Base-by-base conservation (phyloP, 768 basidiomycete genomes). In the Russula compacta region DNA sequence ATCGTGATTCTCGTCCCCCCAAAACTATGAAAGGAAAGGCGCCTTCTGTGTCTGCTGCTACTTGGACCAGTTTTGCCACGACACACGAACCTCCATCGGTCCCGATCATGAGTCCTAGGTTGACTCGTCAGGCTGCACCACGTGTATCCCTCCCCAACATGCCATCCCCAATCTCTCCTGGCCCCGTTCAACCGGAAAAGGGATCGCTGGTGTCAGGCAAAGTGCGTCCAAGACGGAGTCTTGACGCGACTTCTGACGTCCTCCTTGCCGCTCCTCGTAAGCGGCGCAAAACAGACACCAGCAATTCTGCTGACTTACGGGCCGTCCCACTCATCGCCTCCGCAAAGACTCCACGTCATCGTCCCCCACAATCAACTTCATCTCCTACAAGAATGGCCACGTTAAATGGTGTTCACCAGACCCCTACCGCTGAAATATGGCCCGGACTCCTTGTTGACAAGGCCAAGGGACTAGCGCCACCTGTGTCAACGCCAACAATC, bases 401-500 rank as follows among this genome's bases (percentile, higher is more conserved):
- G 15, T 9, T 56, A n/a, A 63, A 63, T 21, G 61, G 61, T 12
- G 52, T 50, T 24, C 11, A 53, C 52, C 52, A 49, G 17, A 48
- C 21, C 19, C 46, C 52, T 49, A 4, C 42, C n/a, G 10, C 11
- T 21, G 55, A 42, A 40, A 8, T 42, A 8, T 49, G 40, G 9
- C 35, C 56, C n/a, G 61, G 15, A 32, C 40, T 15, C 51, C 36
- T 39, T 2, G 15, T 35, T 32, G 52, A 58, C 14, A 38, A 48
- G 19, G 35, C 52, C n/a, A 53, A 58, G 36, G 36, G 21, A 9
- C 2, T 48, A 8, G 19, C 43, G 17, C 33, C 67, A 33, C 62
- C 60, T 51, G 33, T 67, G 38, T 56, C 67, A 15, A 69, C 67
- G 17, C 71, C 71, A n/a, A 73, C 74, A 35, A 78, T 89, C 59